Base-by-base conservation (phyloP, 805 yeast species). In the Candida lessepsii region DNA sequence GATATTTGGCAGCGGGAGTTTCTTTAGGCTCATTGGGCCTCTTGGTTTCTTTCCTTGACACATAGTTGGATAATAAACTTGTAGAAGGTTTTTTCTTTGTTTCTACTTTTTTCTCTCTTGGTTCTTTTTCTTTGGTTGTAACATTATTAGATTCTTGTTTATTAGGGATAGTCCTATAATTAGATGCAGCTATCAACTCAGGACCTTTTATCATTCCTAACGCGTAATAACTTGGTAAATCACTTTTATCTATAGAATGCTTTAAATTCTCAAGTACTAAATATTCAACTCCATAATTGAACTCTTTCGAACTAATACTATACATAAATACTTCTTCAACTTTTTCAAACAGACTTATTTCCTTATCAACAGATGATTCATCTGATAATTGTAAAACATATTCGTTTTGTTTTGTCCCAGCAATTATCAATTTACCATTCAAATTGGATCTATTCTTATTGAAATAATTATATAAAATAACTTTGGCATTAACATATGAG, bases 371-470 rank as follows among this genome's bases (percentile, higher is more conserved):
- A 1, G 38, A 38, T 9, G 53, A 66, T 50, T 41, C 60, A 23
- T 32, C 27, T 11, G 21, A 27, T 13, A 32, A 23, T 6, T 18
- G 23, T 27, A 48, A 54, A 39, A 47, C 49, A 25, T 54, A 41
- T 42, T 56, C 57, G 31, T 63, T 38, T 4, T 40, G 16, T 9
- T 48, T 47, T n/a, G 37, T 39, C 1, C 81, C 81, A 1, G 64
- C 54, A 10, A 72, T 63, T 3, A 73, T 48, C 45, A 67, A 75
- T 0, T 70, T 57, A 0, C 76, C 76, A 4, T 57, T 50, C 6
- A 75, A 40, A 28, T 60, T 54, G 13, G 62, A 46, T 39, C 51
- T 55, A 46, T 74, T 66, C 24, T 59, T 48, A 5, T 49, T 45
- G 46, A 65, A 71, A 50, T 62, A 76, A 3, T 63, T 54, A 44